Base-by-base conservation (phyloP, 1,139 yeast genomes). In the Taiozyma onychis region DNA sequence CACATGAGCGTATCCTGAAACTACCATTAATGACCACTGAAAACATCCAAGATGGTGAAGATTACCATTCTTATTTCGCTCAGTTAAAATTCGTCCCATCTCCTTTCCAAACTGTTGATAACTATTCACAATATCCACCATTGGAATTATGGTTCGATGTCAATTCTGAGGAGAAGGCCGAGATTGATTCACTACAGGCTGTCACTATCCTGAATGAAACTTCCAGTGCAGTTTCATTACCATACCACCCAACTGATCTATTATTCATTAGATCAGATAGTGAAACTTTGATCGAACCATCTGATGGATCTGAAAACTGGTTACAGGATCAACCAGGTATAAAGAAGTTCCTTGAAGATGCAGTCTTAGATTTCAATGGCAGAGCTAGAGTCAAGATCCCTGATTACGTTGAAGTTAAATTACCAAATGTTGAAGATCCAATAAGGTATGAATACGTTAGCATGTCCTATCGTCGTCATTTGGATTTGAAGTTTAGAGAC, bases 81-180 rank as follows among this genome's bases (percentile, higher is more conserved):
- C 84, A 80, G 62, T 56, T 81, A 51, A 73, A 70, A 54, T 77
- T 78, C 53, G 60, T 71, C 6, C 85, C 86, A 1, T 68, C 77
- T 1, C 71, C 77, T 13, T 69, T 63, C 57, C 61, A 56, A 47
- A 61, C 57, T 43, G 57, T 54, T 4, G 57, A 56, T 14, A 48
- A 57, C 28, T 54, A 53, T 18, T 55, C 57, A 27, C 64, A 67
- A 45, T 72, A 69, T 46, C 85, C 85, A 4, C 82, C 84, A 2
- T 62, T 81, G 21, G 85, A 80, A 58, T 64, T 81, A 42, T 78
- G 83, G 79, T 67, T 77, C 46, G 78, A 76, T 46, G 64, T 79
- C 47, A 76, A 75, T 55, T 74, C 72, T 26, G 60, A 64, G 26
- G 71, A 71, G 22, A 66, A 58, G 24, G 75, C 78, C 0, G 73